Percentiles rank a stretch among this genome's conserved stretches.
phyloP scores from a whole-genome alignment of 2,329 filamentous ascomycete genomes.

The Alternaria brassicicola region DNA sequence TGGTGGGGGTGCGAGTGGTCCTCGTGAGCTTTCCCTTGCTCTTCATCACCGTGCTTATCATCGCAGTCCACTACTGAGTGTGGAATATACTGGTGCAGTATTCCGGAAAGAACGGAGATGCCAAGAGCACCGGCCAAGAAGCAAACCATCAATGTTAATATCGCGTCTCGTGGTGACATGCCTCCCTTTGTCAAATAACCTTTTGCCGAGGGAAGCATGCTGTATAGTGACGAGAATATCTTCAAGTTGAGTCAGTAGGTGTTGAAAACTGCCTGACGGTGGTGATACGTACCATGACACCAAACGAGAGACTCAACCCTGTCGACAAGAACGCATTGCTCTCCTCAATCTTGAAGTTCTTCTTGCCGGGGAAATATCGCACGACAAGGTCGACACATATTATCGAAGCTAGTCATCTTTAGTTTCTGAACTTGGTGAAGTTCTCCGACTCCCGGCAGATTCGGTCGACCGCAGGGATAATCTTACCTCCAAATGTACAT shows the following conservation, averaged over 20 bases:
- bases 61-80: slow-evolving; percentile 83
- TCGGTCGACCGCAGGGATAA: background rate
- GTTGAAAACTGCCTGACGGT: too few relatives aligned
- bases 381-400: slow-evolving; percentile 86
- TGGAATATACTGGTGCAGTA: slow-evolving; percentile 75
- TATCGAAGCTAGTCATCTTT: slow-evolving; percentile 67
- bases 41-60: slow-evolving; percentile 69
- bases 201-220: slow-evolving; percentile 88
- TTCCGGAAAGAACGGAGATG: slow-evolving; percentile 73
- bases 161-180: slow-evolving; percentile 69
- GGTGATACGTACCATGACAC: slow-evolving; percentile 78
- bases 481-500: slow-evolving; percentile 47
- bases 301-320: slow-evolving; percentile 90
- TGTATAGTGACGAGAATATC: slow-evolving; percentile 91
- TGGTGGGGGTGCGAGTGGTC: slow-evolving; percentile 24
- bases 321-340: slow-evolving; percentile 86
- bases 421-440: slow-evolving; percentile 10
- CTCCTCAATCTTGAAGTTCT: slow-evolving; percentile 83
- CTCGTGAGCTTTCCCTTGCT: slow-evolving; percentile 42
- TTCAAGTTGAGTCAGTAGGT: slow-evolving; percentile 49
- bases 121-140: slow-evolving; percentile 76
- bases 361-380: slow-evolving; percentile 72
- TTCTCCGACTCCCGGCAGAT: background rate
- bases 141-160: slow-evolving; percentile 70
- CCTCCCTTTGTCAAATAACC: slow-evolving; percentile 74